Conservation (phyloP, 116 monocot species). For the Iris pallida region DNA sequence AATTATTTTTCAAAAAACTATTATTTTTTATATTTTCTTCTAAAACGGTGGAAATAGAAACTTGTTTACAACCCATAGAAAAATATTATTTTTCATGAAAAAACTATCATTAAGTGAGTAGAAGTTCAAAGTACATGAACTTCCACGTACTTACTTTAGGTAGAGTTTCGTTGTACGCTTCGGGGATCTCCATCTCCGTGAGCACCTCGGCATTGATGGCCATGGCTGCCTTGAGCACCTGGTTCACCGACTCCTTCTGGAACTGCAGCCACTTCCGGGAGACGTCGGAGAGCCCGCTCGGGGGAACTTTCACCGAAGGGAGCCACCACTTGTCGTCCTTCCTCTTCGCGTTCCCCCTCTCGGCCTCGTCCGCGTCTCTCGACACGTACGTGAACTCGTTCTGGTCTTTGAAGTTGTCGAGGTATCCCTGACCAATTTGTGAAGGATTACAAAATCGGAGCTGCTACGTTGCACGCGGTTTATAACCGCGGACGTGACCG, state of each 20-base stretch:
- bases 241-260: constrained; percentile 78
- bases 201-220: constrained; percentile 91
- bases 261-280: constrained; percentile 70
- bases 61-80: too few relatives aligned
- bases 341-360: constrained; percentile 24
- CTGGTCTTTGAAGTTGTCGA: constrained; percentile 91
- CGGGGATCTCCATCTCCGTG: constrained; percentile 80
- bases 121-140: background rate
- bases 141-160: constrained; percentile 61
- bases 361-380: constrained; percentile 26
- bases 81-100: background rate
- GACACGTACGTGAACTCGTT: constrained; percentile 85
- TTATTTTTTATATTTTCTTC: too few relatives aligned
- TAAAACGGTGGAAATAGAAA: too few relatives aligned
- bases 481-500: too few relatives aligned
- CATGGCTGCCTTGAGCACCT: constrained; percentile 91
- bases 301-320: constrained; percentile 70
- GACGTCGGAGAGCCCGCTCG: constrained; percentile 63
- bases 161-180: constrained; percentile 72
- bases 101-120: background rate
- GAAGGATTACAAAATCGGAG: too few relatives aligned
- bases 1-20: too few relatives aligned
- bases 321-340: constrained; percentile 91
- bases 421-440: constrained; percentile 45
- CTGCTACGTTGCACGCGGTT: too few relatives aligned